Evolutionary conservation across 768 basidiomycete species (phyloP), one percentile per base, ranked within the genome.

Genomic region (Calocybe cyanea): DNA sequence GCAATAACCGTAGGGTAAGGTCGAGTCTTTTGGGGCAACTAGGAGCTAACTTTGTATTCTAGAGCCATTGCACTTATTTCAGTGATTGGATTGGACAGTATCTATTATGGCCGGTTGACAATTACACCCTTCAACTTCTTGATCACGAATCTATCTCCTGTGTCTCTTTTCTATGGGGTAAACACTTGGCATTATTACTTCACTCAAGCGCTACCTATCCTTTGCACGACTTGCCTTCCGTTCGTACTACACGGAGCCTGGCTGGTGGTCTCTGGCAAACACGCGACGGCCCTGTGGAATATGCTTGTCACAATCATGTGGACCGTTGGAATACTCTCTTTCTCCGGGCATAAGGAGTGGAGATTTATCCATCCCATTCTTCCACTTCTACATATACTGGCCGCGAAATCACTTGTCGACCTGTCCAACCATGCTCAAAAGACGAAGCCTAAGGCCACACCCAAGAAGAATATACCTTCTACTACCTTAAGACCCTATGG

Each of bases 271-370:
- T 54, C 45, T 13, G 53, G 56, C 19, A 52, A 52, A 19, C 60
- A 61, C 36, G 54, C 68, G 38, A 53, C 55, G 2, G 60, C 66
- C 2, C 50, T 75, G 19, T 63, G 55, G 34, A 69, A 66, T 15
- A 71, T 92, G 58, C 62, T 81, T 0, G 67, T 64, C 2, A 64
- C 72, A 19, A 53, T 85, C 1, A 50, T 67, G 15, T 91, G 87
- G 85, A 81, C 85, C 0, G 61, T 84, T 23, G 56, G 58, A 2
- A 60, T 86, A 5, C 92, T 90, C 61, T 97, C 95, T 7, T 50
- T 87, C 2, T 75, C 87, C 1, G 85, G 87, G 1, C 96, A 99
- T 69, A 98, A 98, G 57, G 96, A 99, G 72, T 97, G 93, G 92
- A 77, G 96, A 7, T 98, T 99, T 68, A 69, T 98, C 6, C 94